Evolutionary conservation across 148 eudicot genomes (phyloP).

Genomic region (Agrostemma githago): DNA sequence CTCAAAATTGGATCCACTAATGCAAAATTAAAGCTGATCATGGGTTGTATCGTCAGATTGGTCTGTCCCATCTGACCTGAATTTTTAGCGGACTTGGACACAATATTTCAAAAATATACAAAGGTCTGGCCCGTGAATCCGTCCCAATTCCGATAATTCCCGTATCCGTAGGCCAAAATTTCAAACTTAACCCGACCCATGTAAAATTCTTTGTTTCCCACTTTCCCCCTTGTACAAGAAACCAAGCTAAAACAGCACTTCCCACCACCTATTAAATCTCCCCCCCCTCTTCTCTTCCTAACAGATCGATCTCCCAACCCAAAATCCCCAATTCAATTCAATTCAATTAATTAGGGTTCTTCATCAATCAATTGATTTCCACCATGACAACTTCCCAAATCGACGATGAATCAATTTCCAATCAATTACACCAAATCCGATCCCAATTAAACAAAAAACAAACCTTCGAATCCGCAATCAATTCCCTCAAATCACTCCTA

Average conservation of each 20-base stretch:
- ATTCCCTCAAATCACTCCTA: constrained; percentile 55
- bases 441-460: constrained; percentile 63
- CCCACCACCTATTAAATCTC: background rate
- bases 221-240: background rate
- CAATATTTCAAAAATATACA: no score
- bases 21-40: no score
- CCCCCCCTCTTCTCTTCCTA: background rate
- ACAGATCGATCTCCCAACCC: background rate
- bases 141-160: no score
- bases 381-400: constrained; percentile 4
- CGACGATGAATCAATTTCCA: constrained; percentile 13
- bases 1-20: no score
- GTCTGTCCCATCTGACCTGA: no score
- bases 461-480: constrained; percentile 58
- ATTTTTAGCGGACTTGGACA: no score
- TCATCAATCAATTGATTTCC: background rate
- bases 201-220: no score
- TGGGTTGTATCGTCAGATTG: no score
- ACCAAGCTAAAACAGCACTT: background rate
- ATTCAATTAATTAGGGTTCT: background rate
- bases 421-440: constrained; percentile 56
- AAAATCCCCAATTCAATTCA: background rate
- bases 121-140: no score
- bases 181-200: no score
- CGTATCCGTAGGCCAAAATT: no score